Percentiles rank a stretch among this genome's conserved stretches.
Evolutionary conservation across 129 eudicot genomes (phyloP).

Genomic region (Escallonia herrerae): DNA sequence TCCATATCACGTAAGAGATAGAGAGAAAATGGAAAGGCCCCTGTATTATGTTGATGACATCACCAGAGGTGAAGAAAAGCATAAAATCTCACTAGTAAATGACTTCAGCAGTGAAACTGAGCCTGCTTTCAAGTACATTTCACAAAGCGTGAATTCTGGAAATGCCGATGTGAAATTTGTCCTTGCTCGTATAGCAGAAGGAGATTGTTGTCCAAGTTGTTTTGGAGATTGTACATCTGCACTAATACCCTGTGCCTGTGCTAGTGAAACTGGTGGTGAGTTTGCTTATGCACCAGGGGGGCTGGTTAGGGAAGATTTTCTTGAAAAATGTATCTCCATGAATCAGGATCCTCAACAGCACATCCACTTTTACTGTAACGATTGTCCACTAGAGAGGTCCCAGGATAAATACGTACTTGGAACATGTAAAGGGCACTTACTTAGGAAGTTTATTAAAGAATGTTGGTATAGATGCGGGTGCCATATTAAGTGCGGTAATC

Average conservation of each 20-base stretch:
- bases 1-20: constrained; percentile 4
- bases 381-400: constrained; percentile 46
- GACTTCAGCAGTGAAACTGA: constrained; percentile 29
- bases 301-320: constrained; percentile 31
- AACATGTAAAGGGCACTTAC: constrained; percentile 45
- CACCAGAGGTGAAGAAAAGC: constrained; percentile 37
- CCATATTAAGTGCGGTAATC: constrained; percentile 47
- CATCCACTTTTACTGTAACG: constrained; percentile 31
- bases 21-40: not conserved
- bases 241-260: constrained; percentile 44
- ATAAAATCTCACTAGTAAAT: constrained; percentile 37
- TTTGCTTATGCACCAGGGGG: constrained; percentile 47
- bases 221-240: constrained; percentile 45
- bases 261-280: constrained; percentile 44
- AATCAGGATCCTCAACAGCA: constrained; percentile 12
- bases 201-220: constrained; percentile 39
- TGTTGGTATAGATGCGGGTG: constrained; percentile 70
- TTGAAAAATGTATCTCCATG: constrained; percentile 22
- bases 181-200: constrained; percentile 44
- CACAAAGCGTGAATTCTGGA: constrained; percentile 18
- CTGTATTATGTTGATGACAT: constrained; percentile 32
- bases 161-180: constrained; percentile 37
- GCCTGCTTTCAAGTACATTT: constrained; percentile 43
- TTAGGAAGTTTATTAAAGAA: constrained; percentile 51
- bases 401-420: constrained; percentile 12